Evolutionary conservation across 2,329 filamentous ascomycete species (phyloP).

Genomic region (Xylariaceae sp.): DNA sequence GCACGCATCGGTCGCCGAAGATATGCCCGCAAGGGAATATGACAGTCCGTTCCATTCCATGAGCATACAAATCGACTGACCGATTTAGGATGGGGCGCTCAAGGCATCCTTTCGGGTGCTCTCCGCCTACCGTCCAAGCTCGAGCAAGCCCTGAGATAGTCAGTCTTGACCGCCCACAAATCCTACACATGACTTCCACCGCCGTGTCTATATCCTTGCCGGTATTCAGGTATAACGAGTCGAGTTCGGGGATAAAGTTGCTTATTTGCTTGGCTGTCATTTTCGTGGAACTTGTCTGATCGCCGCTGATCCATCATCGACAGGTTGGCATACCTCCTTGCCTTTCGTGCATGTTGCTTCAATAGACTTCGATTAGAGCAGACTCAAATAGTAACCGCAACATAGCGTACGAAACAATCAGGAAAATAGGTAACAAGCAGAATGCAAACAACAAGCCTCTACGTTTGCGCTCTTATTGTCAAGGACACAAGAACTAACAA

Average conservation of each 20-base stretch:
- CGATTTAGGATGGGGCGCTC: conserved; percentile 1
- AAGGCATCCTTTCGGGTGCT: not conserved
- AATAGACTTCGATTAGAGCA: not conserved
- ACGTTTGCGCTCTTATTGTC: too few species aligned
- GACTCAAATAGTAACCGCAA: too few species aligned
- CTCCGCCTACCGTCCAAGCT: conserved; percentile 2
- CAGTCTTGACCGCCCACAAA: conserved; percentile 20
- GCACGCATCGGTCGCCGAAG: conserved; percentile 27
- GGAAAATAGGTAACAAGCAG: too few species aligned
- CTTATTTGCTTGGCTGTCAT: conserved; percentile 8
- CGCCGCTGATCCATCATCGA: not conserved
- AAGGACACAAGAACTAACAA: too few species aligned
- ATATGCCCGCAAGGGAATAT: conserved; percentile 28
- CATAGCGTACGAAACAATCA: too few species aligned
- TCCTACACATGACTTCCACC: conserved; percentile 21
- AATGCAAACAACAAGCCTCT: too few species aligned
- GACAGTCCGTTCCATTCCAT: conserved; percentile 24
- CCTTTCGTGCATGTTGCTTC: not conserved
- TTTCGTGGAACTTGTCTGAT: not conserved
- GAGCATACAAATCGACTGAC: conserved; percentile 13
- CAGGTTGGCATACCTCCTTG: not conserved
- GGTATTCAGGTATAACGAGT: conserved; percentile 19
- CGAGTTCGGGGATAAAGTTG: conserved; percentile 27
- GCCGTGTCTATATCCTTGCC: not conserved
- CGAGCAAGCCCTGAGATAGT: conserved; percentile 23